Evolutionary conservation across 257 asterid species (phyloP).

Genomic region (Plantago ovata): DNA sequence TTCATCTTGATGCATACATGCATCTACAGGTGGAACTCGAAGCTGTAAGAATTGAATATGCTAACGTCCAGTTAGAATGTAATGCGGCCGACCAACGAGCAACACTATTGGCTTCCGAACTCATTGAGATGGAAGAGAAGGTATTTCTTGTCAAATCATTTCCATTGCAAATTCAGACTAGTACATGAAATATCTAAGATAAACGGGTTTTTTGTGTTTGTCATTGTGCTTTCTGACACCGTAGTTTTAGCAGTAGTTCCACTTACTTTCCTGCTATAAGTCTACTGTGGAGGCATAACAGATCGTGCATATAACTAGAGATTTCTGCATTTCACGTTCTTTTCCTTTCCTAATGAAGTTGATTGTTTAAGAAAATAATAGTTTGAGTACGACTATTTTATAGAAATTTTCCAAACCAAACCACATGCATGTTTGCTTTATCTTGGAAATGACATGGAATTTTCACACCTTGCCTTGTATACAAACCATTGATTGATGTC

Average conservation of each 20-base stretch:
- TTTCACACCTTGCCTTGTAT: too few relatives aligned
- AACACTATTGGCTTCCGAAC: slow-evolving; percentile 92
- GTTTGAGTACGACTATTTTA: neutral
- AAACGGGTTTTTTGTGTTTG: too few relatives aligned
- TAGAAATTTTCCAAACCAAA: neutral
- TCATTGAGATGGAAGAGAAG: slow-evolving; percentile 97
- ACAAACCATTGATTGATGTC: too few relatives aligned
- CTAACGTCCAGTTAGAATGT: slow-evolving; percentile 85
- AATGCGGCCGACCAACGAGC: slow-evolving; percentile 98
- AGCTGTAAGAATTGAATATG: slow-evolving; percentile 61
- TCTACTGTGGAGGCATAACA: too few relatives aligned
- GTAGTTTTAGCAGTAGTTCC: too few relatives aligned
- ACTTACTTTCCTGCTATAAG: too few relatives aligned
- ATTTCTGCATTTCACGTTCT: slow-evolving; percentile 7
- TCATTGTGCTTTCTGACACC: too few relatives aligned
- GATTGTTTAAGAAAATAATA: neutral
- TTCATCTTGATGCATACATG: slow-evolving; percentile 11
- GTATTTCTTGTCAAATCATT: slow-evolving; percentile 32
- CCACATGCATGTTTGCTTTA: too few relatives aligned
- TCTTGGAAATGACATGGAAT: too few relatives aligned
- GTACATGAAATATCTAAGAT: neutral
- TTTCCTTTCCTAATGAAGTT: neutral
- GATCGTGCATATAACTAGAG: neutral
- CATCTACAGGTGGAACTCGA: slow-evolving; percentile 75
- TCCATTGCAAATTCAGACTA: neutral